Evolutionary conservation across 2,329 filamentous ascomycete species (phyloP).

Genomic region (Thelonectria blattea): DNA sequence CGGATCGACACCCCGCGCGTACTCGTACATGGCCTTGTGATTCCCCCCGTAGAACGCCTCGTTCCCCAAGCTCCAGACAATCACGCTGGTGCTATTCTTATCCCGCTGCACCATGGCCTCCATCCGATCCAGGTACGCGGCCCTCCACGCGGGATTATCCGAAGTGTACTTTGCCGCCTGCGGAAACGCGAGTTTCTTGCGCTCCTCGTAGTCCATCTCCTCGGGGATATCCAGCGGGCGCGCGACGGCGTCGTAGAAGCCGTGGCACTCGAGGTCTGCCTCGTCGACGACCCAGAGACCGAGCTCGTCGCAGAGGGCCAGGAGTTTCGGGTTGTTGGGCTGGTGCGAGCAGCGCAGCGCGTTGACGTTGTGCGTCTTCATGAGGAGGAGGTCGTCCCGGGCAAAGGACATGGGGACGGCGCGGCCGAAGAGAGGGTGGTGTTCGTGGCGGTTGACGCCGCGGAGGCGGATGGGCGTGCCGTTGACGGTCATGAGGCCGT

Average conservation of each 20-base stretch:
- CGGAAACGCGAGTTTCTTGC: conserved; percentile 61
- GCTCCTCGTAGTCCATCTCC: conserved; percentile 64
- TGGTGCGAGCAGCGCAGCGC: conserved; percentile 73
- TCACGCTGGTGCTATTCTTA: conserved; percentile 73
- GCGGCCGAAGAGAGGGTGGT: conserved; percentile 68
- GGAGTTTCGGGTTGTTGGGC: conserved; percentile 65
- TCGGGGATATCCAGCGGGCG: conserved; percentile 59
- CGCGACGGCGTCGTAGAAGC: conserved; percentile 57
- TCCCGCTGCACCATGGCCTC: conserved; percentile 69
- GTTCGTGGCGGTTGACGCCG: conserved; percentile 70
- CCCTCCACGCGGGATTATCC: conserved; percentile 65
- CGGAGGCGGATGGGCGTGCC: conserved; percentile 65
- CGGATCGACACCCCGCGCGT: conserved; percentile 62
- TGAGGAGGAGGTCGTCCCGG: conserved; percentile 65
- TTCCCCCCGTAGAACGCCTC: conserved; percentile 76
- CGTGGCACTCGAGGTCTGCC: conserved; percentile 60
- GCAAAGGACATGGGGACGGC: conserved; percentile 68
- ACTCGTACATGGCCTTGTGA: conserved; percentile 71
- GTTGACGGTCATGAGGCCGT: conserved; percentile 69
- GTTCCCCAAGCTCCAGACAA: conserved; percentile 77
- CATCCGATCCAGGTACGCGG: conserved; percentile 72
- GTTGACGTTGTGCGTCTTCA: conserved; percentile 76
- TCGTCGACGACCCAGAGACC: conserved; percentile 66
- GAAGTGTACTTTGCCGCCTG: conserved; percentile 64
- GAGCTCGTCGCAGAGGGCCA: conserved; percentile 68